Base-by-base conservation (phyloP, 2,329 filamentous ascomycete genomes). In the Podosphaera aphanis region DNA sequence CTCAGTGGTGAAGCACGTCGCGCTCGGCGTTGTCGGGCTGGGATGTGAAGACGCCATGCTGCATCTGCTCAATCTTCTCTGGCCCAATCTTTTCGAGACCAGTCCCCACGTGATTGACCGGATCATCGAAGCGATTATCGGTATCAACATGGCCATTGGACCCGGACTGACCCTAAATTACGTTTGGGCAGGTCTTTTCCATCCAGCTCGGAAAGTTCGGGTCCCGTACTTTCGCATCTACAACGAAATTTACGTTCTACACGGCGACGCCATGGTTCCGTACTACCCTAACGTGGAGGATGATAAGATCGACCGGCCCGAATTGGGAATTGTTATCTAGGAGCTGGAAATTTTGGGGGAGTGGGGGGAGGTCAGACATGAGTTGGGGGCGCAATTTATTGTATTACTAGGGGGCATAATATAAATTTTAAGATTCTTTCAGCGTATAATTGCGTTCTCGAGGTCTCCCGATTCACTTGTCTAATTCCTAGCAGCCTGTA, bases 41-140 rank as follows among this genome's bases (percentile, higher is more conserved):
- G 92, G 92, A 20, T 95, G 88, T 61, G 90, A 98, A 65, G 90
- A 98, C 60, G 90, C 90, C 42, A 95, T 98, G 88, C 71, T 98
- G 41, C 90, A 98, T 64, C 70, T 98, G 21, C 81, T 98, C 53
- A 98, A 98, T 63, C 70, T 98, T 2, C 72, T 98, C 5, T 93
- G 88, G 62, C 92, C 90, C 29, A 98, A 98, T 62, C 71, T 98
- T 46, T 98, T 95, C 63, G 90, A 98, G 64, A 98, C 90, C 4
- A 90, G 81, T 55, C 90, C 90, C 0, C 90, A 98, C 70, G 90
- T 98, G 56, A 98, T 98, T 56, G 90, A 98, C 63, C 78, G 90
- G 39, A 92, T 98, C 54, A 81, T 98, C 51, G 92, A 98, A 62
- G 90, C 92, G 44, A 92, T 98, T 53, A 90, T 95, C 62, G 90